Percentiles rank a stretch among this genome's conserved stretches.
These are phyloP conservation scores for Leishmania major DNA, from an alignment of 208 protist species.

Conservation along the genomic window DNA sequence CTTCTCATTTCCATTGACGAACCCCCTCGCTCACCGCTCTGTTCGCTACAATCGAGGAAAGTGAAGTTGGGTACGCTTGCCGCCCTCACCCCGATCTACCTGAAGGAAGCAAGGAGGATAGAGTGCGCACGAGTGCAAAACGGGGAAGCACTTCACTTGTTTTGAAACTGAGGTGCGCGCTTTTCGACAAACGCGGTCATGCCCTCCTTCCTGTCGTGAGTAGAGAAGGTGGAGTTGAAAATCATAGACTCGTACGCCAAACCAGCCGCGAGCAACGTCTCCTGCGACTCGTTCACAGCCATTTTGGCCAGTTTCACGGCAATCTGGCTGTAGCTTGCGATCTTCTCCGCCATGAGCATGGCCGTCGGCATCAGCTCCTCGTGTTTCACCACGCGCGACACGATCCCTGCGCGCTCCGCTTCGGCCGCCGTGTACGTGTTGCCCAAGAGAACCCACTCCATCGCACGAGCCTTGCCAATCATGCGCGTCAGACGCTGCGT, in stretches of 20 bases:
- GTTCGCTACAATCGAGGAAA: not conserved
- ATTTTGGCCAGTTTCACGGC: conserved; percentile 88
- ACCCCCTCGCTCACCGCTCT: not conserved
- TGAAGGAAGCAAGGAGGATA: not conserved
- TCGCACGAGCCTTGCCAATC: conserved; percentile 93
- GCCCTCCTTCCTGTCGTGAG: conserved; percentile 92
- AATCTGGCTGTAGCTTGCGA: conserved; percentile 80
- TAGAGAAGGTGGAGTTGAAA: conserved; percentile 93
- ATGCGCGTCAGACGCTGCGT: conserved; percentile 90
- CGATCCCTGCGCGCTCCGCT: conserved; percentile 80
- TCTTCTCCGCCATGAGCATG: conserved; percentile 68
- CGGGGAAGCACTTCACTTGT: conserved; percentile 38
- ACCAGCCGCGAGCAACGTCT: conserved; percentile 74
- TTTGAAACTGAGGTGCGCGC: conserved; percentile 83
- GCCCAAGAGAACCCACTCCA: conserved; percentile 93
- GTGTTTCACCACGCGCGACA: conserved; percentile 86
- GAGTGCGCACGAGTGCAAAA: not conserved
- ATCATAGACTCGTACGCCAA: conserved; percentile 83
- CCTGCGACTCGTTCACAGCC: conserved; percentile 84
- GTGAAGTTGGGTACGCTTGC: not conserved
- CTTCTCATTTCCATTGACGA: not conserved
- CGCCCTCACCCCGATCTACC: not conserved
- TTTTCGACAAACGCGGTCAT: conserved; percentile 94
- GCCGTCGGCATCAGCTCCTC: conserved; percentile 69
- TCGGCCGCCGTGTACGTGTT: conserved; percentile 74